Percentiles rank a stretch among this genome's conserved stretches.
These are phyloP conservation scores for Coccinonectria pachysandricola DNA, from an alignment of 2,329 filamentous ascomycete genomes.

Conservation along the genomic window DNA sequence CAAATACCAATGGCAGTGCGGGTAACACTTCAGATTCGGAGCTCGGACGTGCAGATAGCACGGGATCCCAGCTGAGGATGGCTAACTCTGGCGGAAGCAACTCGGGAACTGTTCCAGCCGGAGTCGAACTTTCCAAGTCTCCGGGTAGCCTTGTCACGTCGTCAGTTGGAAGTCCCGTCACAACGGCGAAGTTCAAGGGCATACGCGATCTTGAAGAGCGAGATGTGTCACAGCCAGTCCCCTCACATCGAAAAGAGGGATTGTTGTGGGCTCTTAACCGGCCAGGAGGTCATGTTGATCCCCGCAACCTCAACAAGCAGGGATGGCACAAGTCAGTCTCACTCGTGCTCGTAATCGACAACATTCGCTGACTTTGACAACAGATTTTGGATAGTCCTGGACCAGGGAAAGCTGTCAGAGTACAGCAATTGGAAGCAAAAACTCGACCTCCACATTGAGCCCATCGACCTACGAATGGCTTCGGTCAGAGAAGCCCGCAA, in stretches of 20 bases:
- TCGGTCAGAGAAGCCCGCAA: conserved; percentile 93
- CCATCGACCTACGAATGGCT: conserved; percentile 92
- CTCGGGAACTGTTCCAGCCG: conserved; percentile 18
- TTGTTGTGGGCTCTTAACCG: conserved; percentile 89
- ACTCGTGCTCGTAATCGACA: too few species aligned
- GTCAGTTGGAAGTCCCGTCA: conserved; percentile 39
- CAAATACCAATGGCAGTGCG: conserved; percentile 33
- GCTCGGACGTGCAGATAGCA: conserved; percentile 63
- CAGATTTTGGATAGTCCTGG: conserved; percentile 97
- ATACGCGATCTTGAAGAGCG: conserved; percentile 88
- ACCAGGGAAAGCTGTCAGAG: conserved; percentile 91
- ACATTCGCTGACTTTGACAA: too few species aligned
- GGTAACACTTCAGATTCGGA: conserved; percentile 54
- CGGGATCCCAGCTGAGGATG: conserved; percentile 54
- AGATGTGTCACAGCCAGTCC: conserved; percentile 43
- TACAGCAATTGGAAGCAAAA: conserved; percentile 99
- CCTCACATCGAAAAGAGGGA: conserved; percentile 75
- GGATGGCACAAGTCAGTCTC: conserved; percentile 98
- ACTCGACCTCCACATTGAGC: conserved; percentile 93
- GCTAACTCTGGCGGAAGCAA: conserved; percentile 36
- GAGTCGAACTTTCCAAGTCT: conserved; percentile 42
- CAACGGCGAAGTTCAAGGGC: conserved; percentile 66
- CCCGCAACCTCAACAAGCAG: conserved; percentile 89
- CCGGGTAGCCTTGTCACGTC: conserved; percentile 42
- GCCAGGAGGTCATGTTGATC: conserved; percentile 89